phyloP scores from a whole-genome alignment of 1,284 basidiomycete species.

The Cystobasidiaceae sp. region DNA sequence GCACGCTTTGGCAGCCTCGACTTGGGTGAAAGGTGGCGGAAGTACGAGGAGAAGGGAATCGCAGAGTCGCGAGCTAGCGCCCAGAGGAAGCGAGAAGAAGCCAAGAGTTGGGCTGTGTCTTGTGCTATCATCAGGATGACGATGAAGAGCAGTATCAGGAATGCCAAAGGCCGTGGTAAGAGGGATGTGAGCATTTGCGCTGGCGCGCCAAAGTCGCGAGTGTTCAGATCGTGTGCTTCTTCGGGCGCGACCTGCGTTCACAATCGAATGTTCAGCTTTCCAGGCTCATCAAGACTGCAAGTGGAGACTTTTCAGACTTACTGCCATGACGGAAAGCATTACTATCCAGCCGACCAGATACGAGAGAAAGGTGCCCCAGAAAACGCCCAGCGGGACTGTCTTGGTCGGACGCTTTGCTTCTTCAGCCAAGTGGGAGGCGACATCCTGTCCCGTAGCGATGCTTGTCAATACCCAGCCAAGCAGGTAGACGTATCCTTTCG shows the following conservation, averaged over 20 bases:
- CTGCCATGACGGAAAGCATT: constrained; percentile 27
- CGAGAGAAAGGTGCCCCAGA: constrained; percentile 37
- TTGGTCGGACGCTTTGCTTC: constrained; percentile 39
- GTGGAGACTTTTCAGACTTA: background rate
- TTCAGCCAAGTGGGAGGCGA: constrained; percentile 40
- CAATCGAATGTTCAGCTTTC: background rate
- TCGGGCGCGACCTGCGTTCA: constrained; percentile 20
- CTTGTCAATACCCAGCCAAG: constrained; percentile 41
- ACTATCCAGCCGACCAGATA: constrained; percentile 41
- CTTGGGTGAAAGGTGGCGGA: constrained; percentile 33
- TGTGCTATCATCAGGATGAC: constrained; percentile 39
- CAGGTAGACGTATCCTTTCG: constrained; percentile 40
- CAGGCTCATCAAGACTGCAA: background rate
- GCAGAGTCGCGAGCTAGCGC: constrained; percentile 41
- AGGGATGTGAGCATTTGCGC: constrained; percentile 25
- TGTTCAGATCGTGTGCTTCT: background rate
- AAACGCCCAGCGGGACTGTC: constrained; percentile 41
- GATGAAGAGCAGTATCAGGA: constrained; percentile 37
- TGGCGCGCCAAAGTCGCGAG: constrained; percentile 18
- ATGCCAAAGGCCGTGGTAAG: constrained; percentile 16
- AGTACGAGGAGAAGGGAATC: constrained; percentile 37
- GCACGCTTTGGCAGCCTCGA: constrained; percentile 35
- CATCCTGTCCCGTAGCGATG: constrained; percentile 40
- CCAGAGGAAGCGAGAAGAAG: constrained; percentile 41
- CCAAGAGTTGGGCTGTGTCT: constrained; percentile 41